Percentiles rank a stretch among this genome's conserved stretches.
phyloP scores from a whole-genome alignment of 345 rosid species.

The Lumnitzera littorea region DNA sequence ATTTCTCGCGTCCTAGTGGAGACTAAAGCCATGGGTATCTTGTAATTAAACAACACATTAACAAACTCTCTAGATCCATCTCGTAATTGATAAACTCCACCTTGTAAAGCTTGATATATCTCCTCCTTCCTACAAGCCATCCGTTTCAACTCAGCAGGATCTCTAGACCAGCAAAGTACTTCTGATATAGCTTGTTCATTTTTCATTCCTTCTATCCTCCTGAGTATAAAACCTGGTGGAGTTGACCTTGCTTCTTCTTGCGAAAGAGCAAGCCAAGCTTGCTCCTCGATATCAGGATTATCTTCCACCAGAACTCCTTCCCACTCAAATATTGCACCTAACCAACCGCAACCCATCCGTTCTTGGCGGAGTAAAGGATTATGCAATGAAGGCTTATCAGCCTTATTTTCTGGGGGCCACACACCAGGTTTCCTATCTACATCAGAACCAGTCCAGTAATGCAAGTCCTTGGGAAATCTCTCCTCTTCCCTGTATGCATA shows the following conservation, averaged over 20 bases:
- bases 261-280: slow-evolving; percentile 80
- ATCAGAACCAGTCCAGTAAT: slow-evolving; percentile 28
- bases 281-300: slow-evolving; percentile 68
- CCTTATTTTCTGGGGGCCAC: slow-evolving; percentile 90
- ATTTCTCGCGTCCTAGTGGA: slow-evolving; percentile 76
- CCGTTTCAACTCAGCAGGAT: slow-evolving; percentile 57
- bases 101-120: slow-evolving; percentile 66
- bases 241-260: slow-evolving; percentile 87
- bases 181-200: slow-evolving; percentile 95
- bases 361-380: slow-evolving; percentile 90
- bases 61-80: slow-evolving; percentile 85
- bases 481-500: slow-evolving; percentile 52
- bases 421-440: slow-evolving; percentile 46
- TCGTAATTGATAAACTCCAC: slow-evolving; percentile 67
- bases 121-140: slow-evolving; percentile 86
- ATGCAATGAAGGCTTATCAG: slow-evolving; percentile 70
- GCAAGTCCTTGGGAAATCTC: slow-evolving; percentile 40
- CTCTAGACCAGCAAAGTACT: slow-evolving; percentile 96
- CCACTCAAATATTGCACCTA: slow-evolving; percentile 96
- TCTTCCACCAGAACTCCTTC: slow-evolving; percentile 87
- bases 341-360: slow-evolving; percentile 98
- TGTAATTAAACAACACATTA: slow-evolving; percentile 66
- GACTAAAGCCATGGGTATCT: slow-evolving; percentile 94
- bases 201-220: slow-evolving; percentile 87
- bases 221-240: slow-evolving; percentile 64